phyloP scores from a whole-genome alignment of 2,329 filamentous ascomycete genomes.

The Xylariales sp. region DNA sequence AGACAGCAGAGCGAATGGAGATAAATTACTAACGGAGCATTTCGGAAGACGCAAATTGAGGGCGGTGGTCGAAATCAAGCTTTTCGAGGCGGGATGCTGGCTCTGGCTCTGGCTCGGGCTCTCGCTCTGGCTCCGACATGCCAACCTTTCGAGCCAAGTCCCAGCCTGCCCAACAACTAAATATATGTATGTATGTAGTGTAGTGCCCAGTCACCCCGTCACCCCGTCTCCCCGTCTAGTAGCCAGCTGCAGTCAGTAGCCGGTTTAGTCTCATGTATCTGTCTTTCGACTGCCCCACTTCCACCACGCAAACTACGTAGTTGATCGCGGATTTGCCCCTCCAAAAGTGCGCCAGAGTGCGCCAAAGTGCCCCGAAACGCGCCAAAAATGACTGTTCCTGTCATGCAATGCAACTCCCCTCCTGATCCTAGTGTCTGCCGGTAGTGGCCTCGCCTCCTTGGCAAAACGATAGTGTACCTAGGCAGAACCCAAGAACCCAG shows the following conservation, averaged over 20 bases:
- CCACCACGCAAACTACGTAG: background rate
- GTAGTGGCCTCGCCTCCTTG: constrained; percentile 9
- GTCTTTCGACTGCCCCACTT: constrained; percentile 11
- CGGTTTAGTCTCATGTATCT: no score
- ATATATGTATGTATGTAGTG: background rate
- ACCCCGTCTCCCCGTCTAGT: no score
- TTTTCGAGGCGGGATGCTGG: background rate
- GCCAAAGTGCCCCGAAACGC: no score
- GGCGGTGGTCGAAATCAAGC: constrained; percentile 1
- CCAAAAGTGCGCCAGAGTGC: background rate
- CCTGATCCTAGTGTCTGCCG: constrained; percentile 9
- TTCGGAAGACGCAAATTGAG: constrained; percentile 5
- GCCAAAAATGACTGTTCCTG: background rate
- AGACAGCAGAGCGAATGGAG: background rate
- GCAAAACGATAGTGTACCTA: background rate
- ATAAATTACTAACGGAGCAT: constrained; percentile 36
- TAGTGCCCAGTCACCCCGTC: no score
- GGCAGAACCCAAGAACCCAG: no score
- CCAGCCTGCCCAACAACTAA: background rate
- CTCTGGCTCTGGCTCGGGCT: background rate
- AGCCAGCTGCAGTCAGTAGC: no score
- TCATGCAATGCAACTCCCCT: constrained; percentile 20
- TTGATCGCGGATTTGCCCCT: constrained; percentile 3
- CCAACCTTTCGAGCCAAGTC: no score
- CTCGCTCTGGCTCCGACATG: background rate